phyloP scores from a whole-genome alignment of 108 stramenopile species.

The Schizochytrium sp. region DNA sequence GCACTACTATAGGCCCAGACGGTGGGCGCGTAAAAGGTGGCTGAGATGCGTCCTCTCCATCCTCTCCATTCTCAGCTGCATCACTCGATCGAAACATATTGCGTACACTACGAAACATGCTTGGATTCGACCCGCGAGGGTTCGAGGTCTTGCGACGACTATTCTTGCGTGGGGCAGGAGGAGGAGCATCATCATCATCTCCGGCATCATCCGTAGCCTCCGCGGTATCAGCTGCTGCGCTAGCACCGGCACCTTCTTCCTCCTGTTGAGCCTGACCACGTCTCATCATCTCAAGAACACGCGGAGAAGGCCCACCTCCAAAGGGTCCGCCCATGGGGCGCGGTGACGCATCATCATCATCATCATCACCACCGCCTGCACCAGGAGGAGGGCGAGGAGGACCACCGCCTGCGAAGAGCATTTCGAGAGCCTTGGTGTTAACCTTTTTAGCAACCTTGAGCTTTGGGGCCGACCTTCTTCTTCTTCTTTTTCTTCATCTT shows the following conservation, averaged over 20 bases:
- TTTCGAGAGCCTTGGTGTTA: background rate
- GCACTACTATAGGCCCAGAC: background rate
- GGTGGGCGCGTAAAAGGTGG: no score
- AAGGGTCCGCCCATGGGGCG: background rate
- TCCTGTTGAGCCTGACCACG: background rate
- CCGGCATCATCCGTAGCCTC: background rate
- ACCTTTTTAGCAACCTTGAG: conserved; percentile 30
- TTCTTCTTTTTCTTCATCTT: conserved; percentile 4
- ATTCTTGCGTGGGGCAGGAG: no score
- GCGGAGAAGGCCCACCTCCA: background rate
- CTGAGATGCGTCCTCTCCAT: no score
- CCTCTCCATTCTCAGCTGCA: no score
- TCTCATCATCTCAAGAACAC: background rate
- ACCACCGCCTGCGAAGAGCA: conserved; percentile 43
- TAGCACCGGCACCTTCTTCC: background rate
- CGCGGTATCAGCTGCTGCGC: background rate
- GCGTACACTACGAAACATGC: no score
- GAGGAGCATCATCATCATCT: no score
- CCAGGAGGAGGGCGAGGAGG: background rate
- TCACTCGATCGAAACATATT: no score
- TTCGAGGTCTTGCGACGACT: no score
- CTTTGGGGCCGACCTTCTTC: background rate
- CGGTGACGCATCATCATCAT: background rate
- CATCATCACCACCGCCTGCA: background rate
- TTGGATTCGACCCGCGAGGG: no score